Evolutionary conservation across 1,139 yeast genomes (phyloP), one percentile per base, ranked within the genome.

Genomic region (Pichia kudriavzevii): DNA sequence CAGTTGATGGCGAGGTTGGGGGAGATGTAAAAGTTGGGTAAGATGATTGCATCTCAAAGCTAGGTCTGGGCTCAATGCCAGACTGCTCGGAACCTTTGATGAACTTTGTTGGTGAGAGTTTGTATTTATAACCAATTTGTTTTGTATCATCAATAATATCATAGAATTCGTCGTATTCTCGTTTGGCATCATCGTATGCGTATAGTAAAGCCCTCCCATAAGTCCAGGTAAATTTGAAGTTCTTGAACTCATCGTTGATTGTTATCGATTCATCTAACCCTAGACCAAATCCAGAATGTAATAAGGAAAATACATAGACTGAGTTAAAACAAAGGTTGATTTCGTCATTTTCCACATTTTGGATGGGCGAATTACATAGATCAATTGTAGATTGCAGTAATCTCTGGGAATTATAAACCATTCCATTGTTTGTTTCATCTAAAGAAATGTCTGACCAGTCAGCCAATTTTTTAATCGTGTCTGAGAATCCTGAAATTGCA

Each of bases 401-500:
- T 13, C 44, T 46, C 11, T 47, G 37, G 16, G 50, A 50, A 10
- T 52, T 38, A 30, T 52, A 54, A 5, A 47, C 45, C 30, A 47
- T 45, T 11, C 53, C 55, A 22, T 46, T n/a, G n/a, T n/a, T n/a
- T n/a, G n/a, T n/a, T n/a, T n/a, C n/a, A n/a, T n/a, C 29, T 15
- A 3, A n/a, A n/a, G n/a, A n/a, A n/a, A n/a, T 28, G 8, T 34
- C 46, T 26, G 65, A 55, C 4, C 77, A 61, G 23, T 65, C 66
- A 10, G 50, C 32, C 11, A 55, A 36, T 32, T 47, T 42, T 17
- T 69, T 68, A 8, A 79, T 64, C 3, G 85, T 74, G 52, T 81
- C 82, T 83, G 87, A 82, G 56, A 80, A 82, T 28, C 87, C 94
- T 47, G 87, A 78, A 3, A 84, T 85, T 0, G 93, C 94, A 21